Base-by-base conservation (phyloP, 768 basidiomycete genomes). In the Boletus rubescentipes region DNA sequence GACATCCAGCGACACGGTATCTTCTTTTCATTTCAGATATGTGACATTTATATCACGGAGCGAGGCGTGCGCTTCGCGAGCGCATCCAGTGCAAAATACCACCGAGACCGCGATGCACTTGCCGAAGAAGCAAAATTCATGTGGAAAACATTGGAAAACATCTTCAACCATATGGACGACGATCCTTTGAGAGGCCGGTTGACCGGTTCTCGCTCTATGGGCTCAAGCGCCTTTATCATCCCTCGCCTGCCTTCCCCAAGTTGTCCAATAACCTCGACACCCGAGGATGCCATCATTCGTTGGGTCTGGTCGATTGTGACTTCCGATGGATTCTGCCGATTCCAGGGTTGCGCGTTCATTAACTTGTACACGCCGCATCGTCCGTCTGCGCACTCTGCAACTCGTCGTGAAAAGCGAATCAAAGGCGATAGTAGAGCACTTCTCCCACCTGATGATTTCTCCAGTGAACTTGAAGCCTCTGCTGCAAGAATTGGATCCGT, bases 1-100 rank as follows among this genome's bases (percentile, higher is more conserved):
- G 66, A 72, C 21, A 63, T 71, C n/a, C 70, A 67, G 49, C 62
- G 40, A 34, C 69, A 69, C 16, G 70, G 70, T 30, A 31, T 71
- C 26, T 32, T 54, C 23, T 46, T 72, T 39, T 15, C 6, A 8
- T 56, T 70, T 21, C 18, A 54, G 39, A 49, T 39, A 21, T n/a
- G 36, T 16, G 61, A 66, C 14, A 68, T 73, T 29, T 63, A 59
- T 46, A 67, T 73, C 38, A 72, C 70, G n/a, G 43, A 56, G 12
- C 45, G 38, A 23, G 68, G 70, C 11, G 66, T 68, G 16, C 65
- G 65, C 32, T 73, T 71, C n/a, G 49, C 62, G 5, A 48, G 49
- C 40, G 61, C 64, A 11, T 64, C 53, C 20, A 43, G 23, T 43
- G 61, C 61, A 42, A 47, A 31, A 18, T 57, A 56, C 35, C 57